Base-by-base conservation (phyloP, 1,284 basidiomycete species). In the Trichosporon faecale region DNA sequence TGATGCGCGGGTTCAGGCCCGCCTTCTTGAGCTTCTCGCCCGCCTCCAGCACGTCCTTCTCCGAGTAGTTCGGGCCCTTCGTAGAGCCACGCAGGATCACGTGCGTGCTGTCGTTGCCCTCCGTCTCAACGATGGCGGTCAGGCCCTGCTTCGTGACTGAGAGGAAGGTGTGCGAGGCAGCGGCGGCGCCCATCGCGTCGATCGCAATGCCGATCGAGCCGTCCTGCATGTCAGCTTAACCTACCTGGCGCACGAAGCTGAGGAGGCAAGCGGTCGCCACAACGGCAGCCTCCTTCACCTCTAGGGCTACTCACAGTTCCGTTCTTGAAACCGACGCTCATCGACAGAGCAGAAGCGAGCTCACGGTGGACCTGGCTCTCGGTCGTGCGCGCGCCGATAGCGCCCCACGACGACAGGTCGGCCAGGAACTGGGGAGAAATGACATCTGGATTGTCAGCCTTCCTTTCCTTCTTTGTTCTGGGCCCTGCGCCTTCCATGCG, bases 321-420 rank as follows among this genome's bases (percentile, higher is more conserved):
- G 77, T 88, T 88, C 81, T 89, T 88, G 86, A 88, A 88, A n/a
- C 88, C 88, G 29, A 95, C 94, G 9, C 92, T 90, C 91, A 96
- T 94, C 29, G 91, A 93, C 12, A 96, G 85, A 1, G 91, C 94
- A 21, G 91, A 92, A 2, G 93, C 92, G 66, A 96, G 90, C 85
- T 97, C 95, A 71, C 94, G 89, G 79, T 96, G 94, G 11, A 97
- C 89, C 82, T 97, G 95, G 4, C 91, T 92, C 84, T 97, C 92
- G 68, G 96, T 99, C 16, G 96, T 99, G 68, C 96, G 88, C 1
- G 97, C 96, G 57, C 96, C 96, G 74, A 98, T 98, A 5, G 96
- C 96, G 65, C 96, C 96, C 96, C 96, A 99, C 66, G 93, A 93
- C 79, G 91, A 91, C 68, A 97, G 82, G 78, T 89, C 88, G 66